A percentile compares a stretch with the other conserved stretches of the same genome.
Evolutionary conservation across 768 basidiomycete species (phyloP).

Genomic region (Hortiboletus campestris): DNA sequence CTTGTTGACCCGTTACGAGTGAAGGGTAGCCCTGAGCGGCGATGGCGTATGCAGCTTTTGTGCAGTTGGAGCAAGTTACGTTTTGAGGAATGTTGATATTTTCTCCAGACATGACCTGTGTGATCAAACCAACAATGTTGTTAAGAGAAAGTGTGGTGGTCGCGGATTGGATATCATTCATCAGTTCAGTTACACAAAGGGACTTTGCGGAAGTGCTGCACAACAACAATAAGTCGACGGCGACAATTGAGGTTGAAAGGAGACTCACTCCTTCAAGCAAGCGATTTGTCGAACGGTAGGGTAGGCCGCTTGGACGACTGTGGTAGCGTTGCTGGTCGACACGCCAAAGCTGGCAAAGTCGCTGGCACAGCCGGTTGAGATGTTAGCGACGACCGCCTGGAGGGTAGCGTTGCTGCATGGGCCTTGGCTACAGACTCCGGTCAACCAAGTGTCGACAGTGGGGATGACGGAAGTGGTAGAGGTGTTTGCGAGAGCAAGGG

Average conservation of each 20-base stretch:
- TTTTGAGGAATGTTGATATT: conserved; percentile 30
- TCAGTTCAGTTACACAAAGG: conserved; percentile 57
- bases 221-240: background rate
- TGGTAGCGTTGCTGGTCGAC: conserved; percentile 7
- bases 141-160: conserved; percentile 20
- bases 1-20: conserved; percentile 26
- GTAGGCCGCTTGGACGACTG: conserved; percentile 41
- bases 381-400: conserved; percentile 48
- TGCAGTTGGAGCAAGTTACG: conserved; percentile 52
- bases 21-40: conserved; percentile 36
- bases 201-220: conserved; percentile 36
- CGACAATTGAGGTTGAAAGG: background rate
- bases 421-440: conserved; percentile 48
- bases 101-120: conserved; percentile 6
- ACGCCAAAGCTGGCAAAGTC: conserved; percentile 36
- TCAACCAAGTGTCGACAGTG: conserved; percentile 60
- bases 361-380: conserved; percentile 50
- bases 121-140: conserved; percentile 17
- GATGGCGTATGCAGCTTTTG: conserved; percentile 51
- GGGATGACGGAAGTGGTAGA: conserved; percentile 34
- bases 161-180: conserved; percentile 49
- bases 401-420: conserved; percentile 63
- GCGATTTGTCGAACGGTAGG: conserved; percentile 52
- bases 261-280: conserved; percentile 66
- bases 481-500: conserved; percentile 26